Base-by-base conservation (phyloP, 805 yeast genomes). In the Monosporozyma servazzii region DNA sequence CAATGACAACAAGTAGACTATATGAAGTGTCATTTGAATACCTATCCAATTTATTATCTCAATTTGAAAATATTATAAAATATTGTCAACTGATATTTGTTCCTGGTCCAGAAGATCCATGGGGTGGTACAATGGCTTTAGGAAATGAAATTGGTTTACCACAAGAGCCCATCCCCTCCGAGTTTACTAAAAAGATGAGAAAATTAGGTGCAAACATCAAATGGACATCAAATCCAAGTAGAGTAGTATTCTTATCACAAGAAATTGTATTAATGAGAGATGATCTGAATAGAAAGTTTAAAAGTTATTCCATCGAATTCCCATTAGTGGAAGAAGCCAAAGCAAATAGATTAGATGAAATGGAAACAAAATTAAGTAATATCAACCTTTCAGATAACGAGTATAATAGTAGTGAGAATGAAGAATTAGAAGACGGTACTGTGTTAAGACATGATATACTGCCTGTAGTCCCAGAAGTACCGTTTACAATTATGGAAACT, bases 61-160 rank as follows among this genome's bases (percentile, higher is more conserved):
- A 76, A 47, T 86, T 71, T 51, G 64, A 62, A 40, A 53, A 61
- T 25, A 46, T 67, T 11, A 58, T 58, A 2, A 55, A 61, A 20
- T 53, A 56, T 31, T 75, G 85, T 29, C 81, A 84, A 48, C 66
- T 93, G 29, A 69, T 88, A 1, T 78, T 93, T 53, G 71, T 91
- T 1, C 97, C 98, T 0, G 98, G 99, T 1, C 79, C 80, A 42
- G 86, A 88, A 58, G 99, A 93, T 68, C 96, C 96, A 0, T 93
- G 98, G 97, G 82, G 82, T 15, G 44, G 44, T 41, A 41, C 29
- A 7, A 21, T 41, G 23, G 27, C 23, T 18, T 13, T 20, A 3
- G 44, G 29, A 0, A 21, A 41, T 41, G 44, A 41, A 21, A 20
- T 21, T 41, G 44, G 29, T 5, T 21, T 88, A 82, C 99, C 99